Conservation (phyloP, 1,139 yeast species). For the Pichia sp. region DNA sequence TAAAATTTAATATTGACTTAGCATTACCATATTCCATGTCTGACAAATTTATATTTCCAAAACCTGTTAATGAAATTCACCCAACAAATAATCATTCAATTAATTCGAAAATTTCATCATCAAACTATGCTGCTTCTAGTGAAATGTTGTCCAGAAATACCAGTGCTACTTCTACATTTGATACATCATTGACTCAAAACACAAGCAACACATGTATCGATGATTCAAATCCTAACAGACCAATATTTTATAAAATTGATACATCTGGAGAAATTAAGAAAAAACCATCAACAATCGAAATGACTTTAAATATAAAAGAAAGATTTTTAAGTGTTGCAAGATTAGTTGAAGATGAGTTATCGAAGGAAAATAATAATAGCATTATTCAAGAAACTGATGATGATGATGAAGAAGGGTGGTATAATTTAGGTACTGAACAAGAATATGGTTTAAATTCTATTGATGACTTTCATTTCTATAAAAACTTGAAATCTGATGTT, state of each 20-base stretch:
- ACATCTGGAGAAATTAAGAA: neutral
- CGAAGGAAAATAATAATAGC: conserved; percentile 7
- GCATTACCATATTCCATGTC: conserved; percentile 20
- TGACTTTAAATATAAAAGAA: conserved; percentile 6
- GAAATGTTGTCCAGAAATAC: conserved; percentile 34
- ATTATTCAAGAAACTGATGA: conserved; percentile 10
- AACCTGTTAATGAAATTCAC: conserved; percentile 7
- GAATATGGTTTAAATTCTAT: conserved; percentile 14
- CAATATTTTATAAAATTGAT: neutral
- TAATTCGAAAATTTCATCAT: conserved; percentile 1
- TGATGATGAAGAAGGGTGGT: conserved; percentile 19
- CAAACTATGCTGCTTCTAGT: conserved; percentile 20
- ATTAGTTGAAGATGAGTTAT: conserved; percentile 13
- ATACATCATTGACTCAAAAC: neutral
- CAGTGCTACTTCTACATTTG: conserved; percentile 21
- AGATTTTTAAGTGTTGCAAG: conserved; percentile 7
- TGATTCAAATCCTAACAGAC: neutral
- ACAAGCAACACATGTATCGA: neutral
- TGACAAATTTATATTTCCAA: conserved; percentile 13
- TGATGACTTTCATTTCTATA: conserved; percentile 25
- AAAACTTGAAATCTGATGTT: conserved; percentile 22
- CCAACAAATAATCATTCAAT: neutral
- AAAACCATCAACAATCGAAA: neutral
- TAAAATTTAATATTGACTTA: conserved; percentile 17
- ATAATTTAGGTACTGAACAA: conserved; percentile 19